Conservation (phyloP, 2,329 filamentous ascomycete genomes). For the Xylaria sp. region DNA sequence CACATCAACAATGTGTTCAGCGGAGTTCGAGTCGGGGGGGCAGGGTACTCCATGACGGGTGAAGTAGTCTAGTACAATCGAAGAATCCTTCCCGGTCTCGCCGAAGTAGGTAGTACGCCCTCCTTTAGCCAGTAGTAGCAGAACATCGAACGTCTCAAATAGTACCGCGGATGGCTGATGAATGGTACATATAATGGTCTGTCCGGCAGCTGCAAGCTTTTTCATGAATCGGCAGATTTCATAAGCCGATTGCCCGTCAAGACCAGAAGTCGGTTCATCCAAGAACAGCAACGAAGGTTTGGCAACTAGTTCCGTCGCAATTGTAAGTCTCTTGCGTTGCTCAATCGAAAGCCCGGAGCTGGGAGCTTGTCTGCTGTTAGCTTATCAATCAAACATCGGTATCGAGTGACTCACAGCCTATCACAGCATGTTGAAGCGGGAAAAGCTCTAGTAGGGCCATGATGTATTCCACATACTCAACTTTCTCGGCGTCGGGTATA, state of each 20-base stretch:
- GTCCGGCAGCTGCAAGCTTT: conserved; percentile 69
- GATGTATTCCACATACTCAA: conserved; percentile 74
- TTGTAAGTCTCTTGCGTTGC: conserved; percentile 11
- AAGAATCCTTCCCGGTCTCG: background rate
- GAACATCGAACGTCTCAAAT: conserved; percentile 67
- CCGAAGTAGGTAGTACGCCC: conserved; percentile 47
- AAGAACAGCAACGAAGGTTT: conserved; percentile 3
- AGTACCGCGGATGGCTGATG: conserved; percentile 68
- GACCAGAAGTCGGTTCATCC: conserved; percentile 69
- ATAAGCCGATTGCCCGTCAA: conserved; percentile 68
- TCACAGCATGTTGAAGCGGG: conserved; percentile 72
- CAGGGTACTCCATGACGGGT: conserved; percentile 61
- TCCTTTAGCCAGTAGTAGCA: conserved; percentile 64
- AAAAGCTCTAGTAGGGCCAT: conserved; percentile 76
- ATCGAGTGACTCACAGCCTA: conserved; percentile 59
- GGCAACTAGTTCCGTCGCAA: conserved; percentile 2
- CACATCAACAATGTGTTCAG: conserved; percentile 66
- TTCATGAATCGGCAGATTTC: conserved; percentile 71
- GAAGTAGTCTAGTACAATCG: conserved; percentile 57
- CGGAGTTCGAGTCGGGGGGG: conserved; percentile 61
- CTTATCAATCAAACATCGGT: background rate
- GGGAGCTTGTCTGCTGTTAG: background rate
- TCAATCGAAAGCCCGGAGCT: conserved; percentile 6
- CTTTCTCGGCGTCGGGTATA: conserved; percentile 69
- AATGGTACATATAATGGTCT: conserved; percentile 70